Percentiles rank a stretch among this genome's conserved stretches.
These are phyloP conservation scores for Backusella circina DNA, from an alignment of 192 early-diverging fungal genomes.

Conservation along the genomic window DNA sequence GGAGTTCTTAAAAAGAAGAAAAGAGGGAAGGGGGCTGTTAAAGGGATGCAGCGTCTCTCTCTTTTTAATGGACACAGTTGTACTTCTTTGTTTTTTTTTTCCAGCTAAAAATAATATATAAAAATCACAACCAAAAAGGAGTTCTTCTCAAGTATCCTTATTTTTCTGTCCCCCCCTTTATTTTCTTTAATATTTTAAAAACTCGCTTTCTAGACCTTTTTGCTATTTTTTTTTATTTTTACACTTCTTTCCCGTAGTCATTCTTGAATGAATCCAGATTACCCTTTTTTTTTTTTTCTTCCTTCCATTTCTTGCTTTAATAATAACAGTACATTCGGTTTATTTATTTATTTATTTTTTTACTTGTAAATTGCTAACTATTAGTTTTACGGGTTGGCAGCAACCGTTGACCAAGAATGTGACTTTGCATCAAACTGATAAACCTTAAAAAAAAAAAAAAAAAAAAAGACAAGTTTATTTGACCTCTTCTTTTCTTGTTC, in stretches of 20 bases:
- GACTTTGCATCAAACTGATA: background rate
- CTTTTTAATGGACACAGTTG: background rate
- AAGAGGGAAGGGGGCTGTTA: background rate
- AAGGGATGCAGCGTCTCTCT: background rate
- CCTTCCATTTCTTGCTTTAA: background rate
- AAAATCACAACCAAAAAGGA: slow-evolving; percentile 1
- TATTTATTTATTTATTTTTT: background rate
- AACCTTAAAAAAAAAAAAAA: background rate
- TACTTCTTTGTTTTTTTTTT: background rate
- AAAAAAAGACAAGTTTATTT: background rate
- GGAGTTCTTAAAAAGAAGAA: slow-evolving; percentile 1
- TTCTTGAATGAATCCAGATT: background rate
- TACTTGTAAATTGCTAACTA: background rate
- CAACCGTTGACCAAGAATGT: background rate
- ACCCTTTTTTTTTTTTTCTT: background rate
- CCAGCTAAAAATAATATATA: background rate
- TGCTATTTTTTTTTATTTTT: background rate
- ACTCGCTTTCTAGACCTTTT: background rate
- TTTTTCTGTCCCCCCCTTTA: background rate
- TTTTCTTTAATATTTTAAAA: background rate
- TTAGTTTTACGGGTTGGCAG: background rate
- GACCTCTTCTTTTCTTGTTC: too few relatives aligned
- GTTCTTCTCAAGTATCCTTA: background rate
- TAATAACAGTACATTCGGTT: background rate
- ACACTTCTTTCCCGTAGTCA: background rate